Percentiles rank a stretch among this genome's conserved stretches.
These are phyloP conservation scores for Penicillium italicum DNA, from an alignment of 2,329 filamentous ascomycete genomes.

Conservation along the genomic window DNA sequence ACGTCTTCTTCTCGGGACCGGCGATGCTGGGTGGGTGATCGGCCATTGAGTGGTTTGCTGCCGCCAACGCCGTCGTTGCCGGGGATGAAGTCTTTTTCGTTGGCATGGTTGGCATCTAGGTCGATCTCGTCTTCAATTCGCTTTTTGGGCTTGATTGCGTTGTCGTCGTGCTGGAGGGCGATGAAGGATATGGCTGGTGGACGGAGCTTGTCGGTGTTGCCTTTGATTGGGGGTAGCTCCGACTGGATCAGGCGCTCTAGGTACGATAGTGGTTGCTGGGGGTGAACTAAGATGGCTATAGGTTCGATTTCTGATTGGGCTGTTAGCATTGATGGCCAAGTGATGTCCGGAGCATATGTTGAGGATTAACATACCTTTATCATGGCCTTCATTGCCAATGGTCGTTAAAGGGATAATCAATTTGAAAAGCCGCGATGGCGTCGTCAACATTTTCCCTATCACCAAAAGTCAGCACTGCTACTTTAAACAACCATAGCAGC, in stretches of 20 bases:
- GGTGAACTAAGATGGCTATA: constrained; percentile 78
- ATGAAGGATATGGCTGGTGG: constrained; percentile 74
- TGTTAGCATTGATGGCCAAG: constrained; percentile 2
- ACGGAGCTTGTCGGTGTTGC: constrained; percentile 61
- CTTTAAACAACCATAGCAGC: neutral
- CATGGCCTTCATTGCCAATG: constrained; percentile 55
- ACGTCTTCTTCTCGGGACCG: constrained; percentile 57
- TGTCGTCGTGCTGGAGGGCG: constrained; percentile 69
- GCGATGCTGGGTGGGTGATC: constrained; percentile 40
- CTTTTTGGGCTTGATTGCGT: constrained; percentile 47
- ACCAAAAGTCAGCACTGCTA: constrained; percentile 3
- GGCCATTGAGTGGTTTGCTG: neutral
- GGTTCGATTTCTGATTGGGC: constrained; percentile 63
- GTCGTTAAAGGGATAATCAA: constrained; percentile 72
- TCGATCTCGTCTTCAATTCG: constrained; percentile 33
- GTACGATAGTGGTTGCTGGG: constrained; percentile 86
- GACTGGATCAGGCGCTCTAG: constrained; percentile 85
- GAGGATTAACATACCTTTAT: constrained; percentile 45
- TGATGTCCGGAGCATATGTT: neutral
- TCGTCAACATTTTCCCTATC: constrained; percentile 72
- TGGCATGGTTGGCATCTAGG: constrained; percentile 40
- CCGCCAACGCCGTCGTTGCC: constrained; percentile 7
- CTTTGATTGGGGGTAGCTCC: constrained; percentile 68
- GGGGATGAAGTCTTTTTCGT: constrained; percentile 4
- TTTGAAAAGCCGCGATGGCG: constrained; percentile 75